Evolutionary conservation across 2,329 filamentous ascomycete genomes (phyloP).

Genomic region (Aureobasidium zeae): DNA sequence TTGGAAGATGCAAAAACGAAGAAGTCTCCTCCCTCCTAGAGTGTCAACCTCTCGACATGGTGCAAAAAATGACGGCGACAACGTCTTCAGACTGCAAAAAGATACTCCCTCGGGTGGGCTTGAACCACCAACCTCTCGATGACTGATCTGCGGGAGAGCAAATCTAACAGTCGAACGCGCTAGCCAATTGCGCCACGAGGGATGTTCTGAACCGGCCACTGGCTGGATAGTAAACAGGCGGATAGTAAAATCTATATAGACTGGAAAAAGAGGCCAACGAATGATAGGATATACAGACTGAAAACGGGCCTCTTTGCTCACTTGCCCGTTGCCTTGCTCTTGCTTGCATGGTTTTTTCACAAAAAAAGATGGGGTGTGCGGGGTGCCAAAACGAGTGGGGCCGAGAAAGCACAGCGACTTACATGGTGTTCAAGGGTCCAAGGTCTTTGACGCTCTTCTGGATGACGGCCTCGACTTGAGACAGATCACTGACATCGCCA

Average conservation of each 20-base stretch:
- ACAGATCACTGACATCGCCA: conserved; percentile 52
- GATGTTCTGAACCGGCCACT: too few species aligned
- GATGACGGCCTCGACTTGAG: conserved; percentile 46
- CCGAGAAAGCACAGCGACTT: background rate
- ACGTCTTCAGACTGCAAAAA: background rate
- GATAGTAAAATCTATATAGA: too few species aligned
- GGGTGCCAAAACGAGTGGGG: background rate
- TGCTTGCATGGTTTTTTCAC: too few species aligned
- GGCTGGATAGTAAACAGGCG: too few species aligned
- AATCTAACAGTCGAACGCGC: conserved; percentile 17
- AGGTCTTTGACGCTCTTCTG: conserved; percentile 43
- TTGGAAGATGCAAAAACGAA: too few species aligned
- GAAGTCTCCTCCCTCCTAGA: too few species aligned
- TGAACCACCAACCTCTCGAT: conserved; percentile 17
- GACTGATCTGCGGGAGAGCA: background rate
- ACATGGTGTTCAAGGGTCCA: conserved; percentile 44
- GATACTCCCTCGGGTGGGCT: conserved; percentile 13
- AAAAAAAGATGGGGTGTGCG: too few species aligned
- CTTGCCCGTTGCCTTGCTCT: too few species aligned
- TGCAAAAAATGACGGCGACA: background rate
- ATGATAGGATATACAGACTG: too few species aligned
- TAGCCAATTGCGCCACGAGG: conserved; percentile 17
- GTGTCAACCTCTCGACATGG: too few species aligned
- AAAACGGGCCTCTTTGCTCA: too few species aligned
- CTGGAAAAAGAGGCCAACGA: too few species aligned